phyloP scores from a whole-genome alignment of 2,329 filamentous ascomycete species.

The Alternaria dauci region DNA sequence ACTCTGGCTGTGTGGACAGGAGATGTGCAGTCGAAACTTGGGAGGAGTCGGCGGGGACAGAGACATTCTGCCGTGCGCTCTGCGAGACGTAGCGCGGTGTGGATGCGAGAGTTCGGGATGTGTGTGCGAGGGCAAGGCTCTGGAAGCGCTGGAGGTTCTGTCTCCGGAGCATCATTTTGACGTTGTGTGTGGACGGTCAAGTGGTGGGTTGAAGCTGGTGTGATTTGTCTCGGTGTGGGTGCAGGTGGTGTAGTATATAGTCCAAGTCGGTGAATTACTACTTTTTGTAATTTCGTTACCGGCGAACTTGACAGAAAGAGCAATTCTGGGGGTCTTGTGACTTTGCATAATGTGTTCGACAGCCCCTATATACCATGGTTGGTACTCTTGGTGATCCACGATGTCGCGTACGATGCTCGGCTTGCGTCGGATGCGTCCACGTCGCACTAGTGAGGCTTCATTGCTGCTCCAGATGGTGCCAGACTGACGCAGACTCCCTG shows the following conservation, averaged over 20 bases:
- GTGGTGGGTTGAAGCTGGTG: slow-evolving; percentile 1
- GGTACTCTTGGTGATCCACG: slow-evolving; percentile 20
- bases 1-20: slow-evolving; percentile 25
- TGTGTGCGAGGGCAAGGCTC: slow-evolving; percentile 29
- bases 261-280: slow-evolving; percentile 3
- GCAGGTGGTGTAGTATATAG: slow-evolving; percentile 3
- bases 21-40: slow-evolving; percentile 28
- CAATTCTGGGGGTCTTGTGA: slow-evolving; percentile 23
- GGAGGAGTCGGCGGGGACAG: slow-evolving; percentile 31
- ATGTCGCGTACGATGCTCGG: slow-evolving; percentile 33
- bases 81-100: slow-evolving; percentile 42
- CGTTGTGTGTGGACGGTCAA: slow-evolving; percentile 4
- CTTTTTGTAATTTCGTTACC: neutral
- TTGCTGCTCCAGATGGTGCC: slow-evolving; percentile 15
- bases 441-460: slow-evolving; percentile 24
- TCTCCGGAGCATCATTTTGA: slow-evolving; percentile 31
- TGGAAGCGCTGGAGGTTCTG: slow-evolving; percentile 37
- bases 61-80: slow-evolving; percentile 42
- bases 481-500: slow-evolving; percentile 26
- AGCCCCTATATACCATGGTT: slow-evolving; percentile 36
- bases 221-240: neutral
- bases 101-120: slow-evolving; percentile 29
- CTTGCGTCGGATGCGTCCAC: slow-evolving; percentile 35
- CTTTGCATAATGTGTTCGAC: slow-evolving; percentile 16
- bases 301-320: slow-evolving; percentile 2